Base-by-base conservation (phyloP, 306 rosid species). In the Dryas drummondii region DNA sequence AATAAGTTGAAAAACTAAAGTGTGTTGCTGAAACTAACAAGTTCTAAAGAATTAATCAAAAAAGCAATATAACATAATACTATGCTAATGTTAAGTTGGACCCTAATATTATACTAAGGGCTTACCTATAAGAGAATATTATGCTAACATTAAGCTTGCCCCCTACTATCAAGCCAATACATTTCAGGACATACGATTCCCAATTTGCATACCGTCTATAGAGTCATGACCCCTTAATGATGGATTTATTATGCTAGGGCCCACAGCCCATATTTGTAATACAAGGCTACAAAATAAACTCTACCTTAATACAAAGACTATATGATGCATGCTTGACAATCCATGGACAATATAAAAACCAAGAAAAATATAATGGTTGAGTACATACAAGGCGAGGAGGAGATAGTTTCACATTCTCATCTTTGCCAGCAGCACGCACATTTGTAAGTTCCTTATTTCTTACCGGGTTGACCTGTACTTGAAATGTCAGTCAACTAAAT, bases 311-410 rank as follows among this genome's bases (percentile, higher is more conserved):
- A 74, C 5, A n/a, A 26, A 41, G 70, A 7, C 27, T 70, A 27
- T 32, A 57, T 37, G 6, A 42, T 14, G 32, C 62, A 53, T 7
- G 45, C 47, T 17, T 11, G 11, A 13, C 27, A 57, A 17, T 8
- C 47, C n/a, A 56, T 57, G 19, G 66, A 67, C 32, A 50, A 9
- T 52, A 32, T 7, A 49, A 12, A 1, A 74, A 78, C 56, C 50
- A 55, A 50, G 50, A 48, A 45, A 26, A 57, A 68, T 60, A 80
- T 19, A 26, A 66, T 37, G 73, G 60, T 66, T 68, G 37, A 81
- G 65, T 57, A 87, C 97, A 61, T 89, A 94, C 99, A n/a, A 88
- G 90, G 47, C 97, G 93, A 58, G 99, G 99, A 42, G 99, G 99
- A 85, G 96, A 61, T 70, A 94, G 87, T 86, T 86, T 94, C 85